phyloP scores from a whole-genome alignment of 1,284 basidiomycete genomes.

The Puccinia horiana region DNA sequence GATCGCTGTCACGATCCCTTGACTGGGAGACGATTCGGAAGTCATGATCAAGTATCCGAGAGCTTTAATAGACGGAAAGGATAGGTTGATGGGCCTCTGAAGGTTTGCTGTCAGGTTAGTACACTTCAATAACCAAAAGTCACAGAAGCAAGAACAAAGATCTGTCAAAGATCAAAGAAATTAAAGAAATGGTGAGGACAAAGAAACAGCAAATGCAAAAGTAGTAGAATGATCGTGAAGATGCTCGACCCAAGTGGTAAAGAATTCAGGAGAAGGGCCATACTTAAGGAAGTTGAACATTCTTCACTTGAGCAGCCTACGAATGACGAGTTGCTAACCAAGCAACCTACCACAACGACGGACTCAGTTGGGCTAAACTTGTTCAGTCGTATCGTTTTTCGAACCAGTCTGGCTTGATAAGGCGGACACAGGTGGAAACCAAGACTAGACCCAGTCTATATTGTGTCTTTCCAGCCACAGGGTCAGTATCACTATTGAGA shows the following conservation, averaged over 20 bases:
- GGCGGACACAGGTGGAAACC: neutral
- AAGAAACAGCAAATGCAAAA: neutral
- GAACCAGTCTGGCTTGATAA: conserved; percentile 11
- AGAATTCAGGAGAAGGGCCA: neutral
- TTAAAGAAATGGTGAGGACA: neutral
- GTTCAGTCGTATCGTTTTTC: neutral
- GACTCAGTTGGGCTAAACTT: neutral
- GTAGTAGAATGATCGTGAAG: neutral
- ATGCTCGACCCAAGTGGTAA: neutral
- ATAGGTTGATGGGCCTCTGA: neutral
- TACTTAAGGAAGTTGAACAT: neutral
- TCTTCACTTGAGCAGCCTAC: neutral
- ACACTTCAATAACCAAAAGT: neutral
- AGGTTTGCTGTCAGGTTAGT: neutral
- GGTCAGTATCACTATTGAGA: no score
- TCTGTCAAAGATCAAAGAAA: conserved; percentile 24
- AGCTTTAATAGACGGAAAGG: neutral
- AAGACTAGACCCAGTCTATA: neutral
- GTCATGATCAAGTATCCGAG: neutral
- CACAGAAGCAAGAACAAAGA: conserved; percentile 4
- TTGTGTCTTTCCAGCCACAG: neutral
- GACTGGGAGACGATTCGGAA: neutral
- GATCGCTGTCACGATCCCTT: conserved; percentile 18
- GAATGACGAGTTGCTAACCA: neutral
- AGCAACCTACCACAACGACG: neutral